Conservation (phyloP, 164 flowering plant species). For the Vitis cinerea region DNA sequence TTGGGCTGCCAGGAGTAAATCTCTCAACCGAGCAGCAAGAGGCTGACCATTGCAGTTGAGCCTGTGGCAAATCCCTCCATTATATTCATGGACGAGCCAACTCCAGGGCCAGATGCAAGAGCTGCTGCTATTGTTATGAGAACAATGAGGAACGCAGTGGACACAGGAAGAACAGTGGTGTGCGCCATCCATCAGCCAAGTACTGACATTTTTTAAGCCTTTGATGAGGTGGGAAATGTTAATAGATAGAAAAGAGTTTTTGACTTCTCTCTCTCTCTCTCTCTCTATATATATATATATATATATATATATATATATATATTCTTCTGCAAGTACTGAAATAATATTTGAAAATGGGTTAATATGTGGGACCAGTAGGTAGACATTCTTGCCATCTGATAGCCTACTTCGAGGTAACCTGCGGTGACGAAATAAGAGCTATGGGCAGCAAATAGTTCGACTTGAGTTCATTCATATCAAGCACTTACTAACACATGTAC, state of each 20-base stretch:
- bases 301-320: too few species aligned
- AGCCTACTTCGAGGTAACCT: constrained; percentile 52
- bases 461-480: too few species aligned
- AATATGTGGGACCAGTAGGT: constrained; percentile 56
- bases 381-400: constrained; percentile 40
- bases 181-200: constrained; percentile 85
- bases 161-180: constrained; percentile 72
- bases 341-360: too few species aligned
- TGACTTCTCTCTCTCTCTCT: too few species aligned
- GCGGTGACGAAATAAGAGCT: background rate
- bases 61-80: constrained; percentile 70
- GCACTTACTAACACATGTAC: background rate
- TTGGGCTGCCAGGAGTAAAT: constrained; percentile 62
- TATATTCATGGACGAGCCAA: constrained; percentile 19
- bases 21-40: constrained; percentile 70
- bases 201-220: constrained; percentile 74
- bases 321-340: background rate
- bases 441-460: too few species aligned
- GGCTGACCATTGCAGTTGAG: constrained; percentile 73
- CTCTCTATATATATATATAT: too few species aligned
- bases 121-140: constrained; percentile 72
- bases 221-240: constrained; percentile 53
- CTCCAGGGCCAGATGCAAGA: constrained; percentile 19
- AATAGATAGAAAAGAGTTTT: background rate
- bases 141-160: constrained; percentile 65